These are phyloP conservation scores for Raffaelea ambrosiae DNA, from an alignment of 2,329 filamentous ascomycete species.

Conservation along the genomic window DNA sequence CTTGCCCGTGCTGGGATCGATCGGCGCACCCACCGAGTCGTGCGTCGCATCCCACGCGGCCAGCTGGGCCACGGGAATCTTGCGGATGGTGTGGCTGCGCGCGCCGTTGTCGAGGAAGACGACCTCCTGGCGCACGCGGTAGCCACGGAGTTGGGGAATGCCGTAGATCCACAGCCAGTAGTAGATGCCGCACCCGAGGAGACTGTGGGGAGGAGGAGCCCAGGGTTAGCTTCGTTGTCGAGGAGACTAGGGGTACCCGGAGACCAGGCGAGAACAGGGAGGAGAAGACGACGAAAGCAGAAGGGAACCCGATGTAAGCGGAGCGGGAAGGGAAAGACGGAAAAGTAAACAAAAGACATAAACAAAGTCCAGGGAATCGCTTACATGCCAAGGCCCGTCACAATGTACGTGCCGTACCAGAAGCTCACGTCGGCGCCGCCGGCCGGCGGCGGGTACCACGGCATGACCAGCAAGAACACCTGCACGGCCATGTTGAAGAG, in stretches of 20 bases:
- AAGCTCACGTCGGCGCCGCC: slow-evolving; percentile 63
- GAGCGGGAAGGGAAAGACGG: background rate
- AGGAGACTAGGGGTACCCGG: no score
- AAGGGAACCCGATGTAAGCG: no score
- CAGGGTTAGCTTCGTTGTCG: no score
- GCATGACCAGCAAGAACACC: slow-evolving; percentile 57
- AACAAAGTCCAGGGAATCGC: slow-evolving; percentile 15
- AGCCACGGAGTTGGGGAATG: slow-evolving; percentile 32
- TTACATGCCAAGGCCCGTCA: slow-evolving; percentile 56
- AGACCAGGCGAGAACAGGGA: slow-evolving; percentile 16
- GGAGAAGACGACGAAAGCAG: background rate
- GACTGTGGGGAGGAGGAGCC: background rate
- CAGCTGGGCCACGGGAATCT: slow-evolving; percentile 33
- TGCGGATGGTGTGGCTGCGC: slow-evolving; percentile 36
- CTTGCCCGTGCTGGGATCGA: background rate
- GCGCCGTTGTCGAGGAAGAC: slow-evolving; percentile 34
- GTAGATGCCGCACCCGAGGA: slow-evolving; percentile 33
- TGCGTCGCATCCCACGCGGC: slow-evolving; percentile 33
- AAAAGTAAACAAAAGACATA: background rate
- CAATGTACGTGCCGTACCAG: slow-evolving; percentile 64
- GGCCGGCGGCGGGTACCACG: slow-evolving; percentile 59
- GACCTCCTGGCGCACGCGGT: slow-evolving; percentile 39
- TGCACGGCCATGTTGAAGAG: slow-evolving; percentile 52
- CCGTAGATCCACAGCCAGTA: slow-evolving; percentile 39
- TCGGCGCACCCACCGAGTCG: slow-evolving; percentile 3